Evolutionary conservation across 2,329 filamentous ascomycete species (phyloP), one percentile per base, ranked within the genome.

Genomic region (Xylaria multiplex): DNA sequence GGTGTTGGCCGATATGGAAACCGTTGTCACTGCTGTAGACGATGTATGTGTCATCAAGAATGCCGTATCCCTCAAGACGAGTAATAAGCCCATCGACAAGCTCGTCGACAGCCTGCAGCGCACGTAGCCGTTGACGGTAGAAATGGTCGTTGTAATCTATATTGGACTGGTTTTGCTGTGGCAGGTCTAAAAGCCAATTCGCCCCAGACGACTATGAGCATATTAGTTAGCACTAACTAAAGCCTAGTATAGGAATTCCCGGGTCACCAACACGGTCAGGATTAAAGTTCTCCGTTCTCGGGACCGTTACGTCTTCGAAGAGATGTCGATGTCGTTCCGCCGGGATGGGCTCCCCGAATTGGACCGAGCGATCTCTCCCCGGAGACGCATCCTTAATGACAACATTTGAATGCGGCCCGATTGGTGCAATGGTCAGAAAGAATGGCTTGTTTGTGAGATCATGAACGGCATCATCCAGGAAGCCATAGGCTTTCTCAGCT

Each of bases 271-370:
- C 85, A 67, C 80, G 78, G 2, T 86, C 82, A 0, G 90, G 89
- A 70, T 93, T 93, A 77, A 92, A 93, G 73, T 88, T 87, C 0
- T 81, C 78, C 0, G 84, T 88, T 8, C 90, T 81, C 0, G 90
- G 90, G 0, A 91, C 84, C 24, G 81, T 84, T 0, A 81, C 83
- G 32, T 86, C 83, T 2, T 82, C 75, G 73, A 93, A 93, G 0
- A 92, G 81, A 72, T 90, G 77, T 46, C 82, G 79, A 68, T 93
- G 90, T 49, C 89, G 81, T 48, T 86, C 79, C 0, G 88, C 83
- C 0, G 89, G 83, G 16, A 90, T 81, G 3, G 72, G 73, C 57
- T 73, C 71, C 1, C 67, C 69, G 32, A 74, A 74, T 9, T 37
- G 0, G 88, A 88, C 0, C 81, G 81, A 5, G 77, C 79, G 73